phyloP scores from a whole-genome alignment of 495 filamentous ascomycete species.

The Tuber brumale region DNA sequence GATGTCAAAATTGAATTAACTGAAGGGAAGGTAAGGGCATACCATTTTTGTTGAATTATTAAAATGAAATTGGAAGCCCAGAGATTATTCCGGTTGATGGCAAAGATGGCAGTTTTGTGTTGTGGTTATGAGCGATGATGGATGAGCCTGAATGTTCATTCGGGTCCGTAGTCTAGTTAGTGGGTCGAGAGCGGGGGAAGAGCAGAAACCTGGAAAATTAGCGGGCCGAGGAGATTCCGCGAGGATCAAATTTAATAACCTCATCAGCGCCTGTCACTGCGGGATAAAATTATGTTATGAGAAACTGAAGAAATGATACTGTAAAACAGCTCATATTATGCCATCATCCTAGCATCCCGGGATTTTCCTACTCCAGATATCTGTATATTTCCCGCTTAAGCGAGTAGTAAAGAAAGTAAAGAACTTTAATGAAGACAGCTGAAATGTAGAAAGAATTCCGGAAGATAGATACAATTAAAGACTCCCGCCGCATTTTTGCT shows the following conservation, averaged over 20 bases:
- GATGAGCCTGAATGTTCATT: not conserved
- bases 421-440: not conserved
- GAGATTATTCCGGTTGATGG: not conserved
- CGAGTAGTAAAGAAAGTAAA: not conserved
- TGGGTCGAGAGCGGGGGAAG: not conserved
- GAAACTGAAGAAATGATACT: not conserved
- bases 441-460: not conserved
- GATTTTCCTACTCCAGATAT: not conserved
- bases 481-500: not conserved
- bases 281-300: not conserved
- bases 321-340: not conserved
- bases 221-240: not conserved
- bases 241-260: not conserved
- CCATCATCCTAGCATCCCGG: not conserved
- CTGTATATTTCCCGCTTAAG: not conserved
- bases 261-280: not conserved
- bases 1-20: not conserved
- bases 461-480: constrained; percentile 1
- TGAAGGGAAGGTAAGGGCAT: not conserved
- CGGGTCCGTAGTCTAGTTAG: not conserved
- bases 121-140: not conserved
- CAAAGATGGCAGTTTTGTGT: not conserved
- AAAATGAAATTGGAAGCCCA: not conserved
- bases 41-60: constrained; percentile 26
- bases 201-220: not conserved